Conservation (phyloP, 1,284 basidiomycete species). For the Melanopsichium pennsylvanicum region DNA sequence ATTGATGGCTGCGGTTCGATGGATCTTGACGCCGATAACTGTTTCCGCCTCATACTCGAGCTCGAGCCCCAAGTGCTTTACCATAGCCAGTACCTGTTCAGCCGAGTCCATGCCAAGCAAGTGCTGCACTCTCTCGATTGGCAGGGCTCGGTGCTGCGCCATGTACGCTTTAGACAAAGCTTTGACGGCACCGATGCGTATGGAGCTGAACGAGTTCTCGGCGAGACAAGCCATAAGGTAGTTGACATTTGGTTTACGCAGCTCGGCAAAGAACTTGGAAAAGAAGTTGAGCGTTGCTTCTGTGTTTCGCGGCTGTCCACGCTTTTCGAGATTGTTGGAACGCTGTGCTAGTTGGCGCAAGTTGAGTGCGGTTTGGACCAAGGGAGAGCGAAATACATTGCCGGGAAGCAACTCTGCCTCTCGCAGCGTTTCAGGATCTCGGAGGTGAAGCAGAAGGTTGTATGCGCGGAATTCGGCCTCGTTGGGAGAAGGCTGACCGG, state of each 20-base stretch:
- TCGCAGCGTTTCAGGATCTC: constrained; percentile 80
- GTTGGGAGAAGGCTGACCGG: constrained; percentile 75
- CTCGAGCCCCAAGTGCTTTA: constrained; percentile 65
- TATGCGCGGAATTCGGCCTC: constrained; percentile 97
- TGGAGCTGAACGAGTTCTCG: constrained; percentile 69
- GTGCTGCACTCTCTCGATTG: constrained; percentile 36
- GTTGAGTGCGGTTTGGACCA: constrained; percentile 80
- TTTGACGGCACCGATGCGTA: constrained; percentile 69
- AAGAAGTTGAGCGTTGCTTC: constrained; percentile 71
- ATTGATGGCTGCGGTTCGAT: constrained; percentile 70
- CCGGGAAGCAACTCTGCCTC: constrained; percentile 76
- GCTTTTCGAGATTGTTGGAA: constrained; percentile 72
- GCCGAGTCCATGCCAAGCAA: constrained; percentile 50
- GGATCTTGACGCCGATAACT: constrained; percentile 18
- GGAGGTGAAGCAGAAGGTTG: constrained; percentile 87
- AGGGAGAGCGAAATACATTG: constrained; percentile 75
- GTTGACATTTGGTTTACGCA: constrained; percentile 65
- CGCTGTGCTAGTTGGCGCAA: constrained; percentile 82
- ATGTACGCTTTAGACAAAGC: constrained; percentile 69
- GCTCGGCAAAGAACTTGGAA: constrained; percentile 70
- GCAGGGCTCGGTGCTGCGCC: constrained; percentile 60
- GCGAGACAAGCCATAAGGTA: constrained; percentile 71
- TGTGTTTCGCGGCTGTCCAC: constrained; percentile 67
- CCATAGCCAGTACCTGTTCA: constrained; percentile 56
- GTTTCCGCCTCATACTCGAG: constrained; percentile 48